phyloP scores from a whole-genome alignment of 306 rosid species.

The Prunus armeniaca region DNA sequence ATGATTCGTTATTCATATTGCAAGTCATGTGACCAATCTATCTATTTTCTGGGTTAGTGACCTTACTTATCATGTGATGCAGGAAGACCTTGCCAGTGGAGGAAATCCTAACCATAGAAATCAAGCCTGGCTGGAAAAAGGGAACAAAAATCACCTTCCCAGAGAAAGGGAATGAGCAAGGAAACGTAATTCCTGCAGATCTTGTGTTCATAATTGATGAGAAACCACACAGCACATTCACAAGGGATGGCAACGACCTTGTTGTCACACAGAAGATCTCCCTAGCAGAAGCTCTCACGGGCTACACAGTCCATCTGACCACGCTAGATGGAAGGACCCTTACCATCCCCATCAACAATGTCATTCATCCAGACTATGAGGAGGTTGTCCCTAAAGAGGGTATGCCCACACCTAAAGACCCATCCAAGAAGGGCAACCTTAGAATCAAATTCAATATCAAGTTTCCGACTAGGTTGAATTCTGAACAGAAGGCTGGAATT shows the following conservation, averaged over 20 bases:
- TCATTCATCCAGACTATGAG: constrained; percentile 58
- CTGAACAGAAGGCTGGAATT: constrained; percentile 51
- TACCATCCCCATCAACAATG: constrained; percentile 49
- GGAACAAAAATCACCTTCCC: constrained; percentile 92
- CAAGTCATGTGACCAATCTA: not conserved
- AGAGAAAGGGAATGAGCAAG: constrained; percentile 80
- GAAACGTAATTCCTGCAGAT: constrained; percentile 68
- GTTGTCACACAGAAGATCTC: constrained; percentile 53
- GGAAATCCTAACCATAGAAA: constrained; percentile 74
- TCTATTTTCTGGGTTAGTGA: not conserved
- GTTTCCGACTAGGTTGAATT: constrained; percentile 46
- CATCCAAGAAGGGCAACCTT: constrained; percentile 70
- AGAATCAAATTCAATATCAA: constrained; percentile 67
- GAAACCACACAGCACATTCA: constrained; percentile 72
- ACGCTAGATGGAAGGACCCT: constrained; percentile 75
- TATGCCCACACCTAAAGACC: constrained; percentile 84
- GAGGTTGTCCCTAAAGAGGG: constrained; percentile 74
- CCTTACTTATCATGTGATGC: constrained; percentile 15
- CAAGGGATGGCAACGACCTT: constrained; percentile 85
- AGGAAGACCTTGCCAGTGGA: constrained; percentile 70
- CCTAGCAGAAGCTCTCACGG: constrained; percentile 54
- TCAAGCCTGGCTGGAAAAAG: constrained; percentile 96
- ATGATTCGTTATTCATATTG: not conserved
- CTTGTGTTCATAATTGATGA: constrained; percentile 75
- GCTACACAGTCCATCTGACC: constrained; percentile 52